Conservation (phyloP, 306 rosid species). For the Vigna radiata region DNA sequence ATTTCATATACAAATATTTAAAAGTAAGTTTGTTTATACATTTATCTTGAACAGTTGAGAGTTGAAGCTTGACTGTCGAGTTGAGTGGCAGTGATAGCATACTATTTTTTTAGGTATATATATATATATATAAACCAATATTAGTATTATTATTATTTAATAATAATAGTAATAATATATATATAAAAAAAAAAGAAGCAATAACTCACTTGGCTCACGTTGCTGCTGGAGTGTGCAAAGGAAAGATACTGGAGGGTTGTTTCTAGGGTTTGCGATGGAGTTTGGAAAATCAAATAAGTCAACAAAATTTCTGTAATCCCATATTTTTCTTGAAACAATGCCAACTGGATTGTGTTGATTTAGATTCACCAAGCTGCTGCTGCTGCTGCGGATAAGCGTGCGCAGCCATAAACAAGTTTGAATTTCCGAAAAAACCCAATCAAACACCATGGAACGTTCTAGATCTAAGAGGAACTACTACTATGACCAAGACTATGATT, state of each 20-base stretch:
- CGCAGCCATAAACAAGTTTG: neutral
- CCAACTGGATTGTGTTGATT: conserved; percentile 1
- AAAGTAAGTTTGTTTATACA: neutral
- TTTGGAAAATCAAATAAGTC: neutral
- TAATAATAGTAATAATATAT: too few species aligned
- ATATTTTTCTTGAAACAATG: conserved; percentile 6
- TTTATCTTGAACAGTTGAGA: neutral
- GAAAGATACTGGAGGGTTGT: neutral
- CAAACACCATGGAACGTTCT: conserved; percentile 80
- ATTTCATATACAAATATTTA: too few species aligned
- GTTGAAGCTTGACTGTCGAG: conserved; percentile 21
- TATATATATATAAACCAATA: neutral
- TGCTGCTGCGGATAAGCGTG: neutral
- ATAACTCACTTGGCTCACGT: conserved; percentile 16
- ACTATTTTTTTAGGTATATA: neutral
- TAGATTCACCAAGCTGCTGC: neutral
- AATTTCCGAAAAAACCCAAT: neutral
- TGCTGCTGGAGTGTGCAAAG: conserved; percentile 11
- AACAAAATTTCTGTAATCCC: conserved; percentile 15
- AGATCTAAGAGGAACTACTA: conserved; percentile 97
- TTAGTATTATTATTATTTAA: neutral
- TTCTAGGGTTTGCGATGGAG: conserved; percentile 25
- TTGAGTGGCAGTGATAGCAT: conserved; percentile 17
- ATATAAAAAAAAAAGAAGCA: neutral
- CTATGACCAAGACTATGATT: conserved; percentile 92